These are phyloP conservation scores for Penicillium sp. DNA, from an alignment of 2,329 filamentous ascomycete genomes.

Conservation along the genomic window DNA sequence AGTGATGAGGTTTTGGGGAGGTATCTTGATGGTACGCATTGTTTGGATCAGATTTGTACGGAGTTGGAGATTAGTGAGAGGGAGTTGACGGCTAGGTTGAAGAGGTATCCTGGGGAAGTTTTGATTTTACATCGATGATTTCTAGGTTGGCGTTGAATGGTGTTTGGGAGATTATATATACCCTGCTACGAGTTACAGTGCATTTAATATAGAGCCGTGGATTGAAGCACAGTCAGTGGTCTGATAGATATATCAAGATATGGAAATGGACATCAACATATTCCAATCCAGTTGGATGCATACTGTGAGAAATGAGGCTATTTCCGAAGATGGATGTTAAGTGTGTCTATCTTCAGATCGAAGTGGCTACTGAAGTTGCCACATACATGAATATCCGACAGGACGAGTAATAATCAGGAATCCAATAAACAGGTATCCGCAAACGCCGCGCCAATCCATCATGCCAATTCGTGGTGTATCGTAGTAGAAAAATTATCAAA, in stretches of 20 bases:
- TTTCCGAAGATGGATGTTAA: neutral
- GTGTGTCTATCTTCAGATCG: neutral
- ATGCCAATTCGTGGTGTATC: slow-evolving; percentile 21
- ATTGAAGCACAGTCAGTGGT: neutral
- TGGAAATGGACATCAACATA: neutral
- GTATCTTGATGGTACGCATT: slow-evolving; percentile 52
- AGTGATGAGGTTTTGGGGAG: slow-evolving; percentile 37
- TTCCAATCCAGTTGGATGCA: neutral
- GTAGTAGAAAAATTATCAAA: slow-evolving; percentile 4
- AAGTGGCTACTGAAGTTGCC: neutral
- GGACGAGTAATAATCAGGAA: neutral
- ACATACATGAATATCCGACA: neutral
- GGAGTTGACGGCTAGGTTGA: slow-evolving; percentile 46
- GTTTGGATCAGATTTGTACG: slow-evolving; percentile 54
- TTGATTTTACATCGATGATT: slow-evolving; percentile 49
- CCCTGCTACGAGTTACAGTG: neutral
- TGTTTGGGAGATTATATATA: slow-evolving; percentile 1
- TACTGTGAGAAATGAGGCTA: neutral
- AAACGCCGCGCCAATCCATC: slow-evolving; percentile 22
- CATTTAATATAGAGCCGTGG: neutral
- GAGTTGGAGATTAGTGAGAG: slow-evolving; percentile 51
- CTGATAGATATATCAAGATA: neutral
- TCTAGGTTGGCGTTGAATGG: neutral
- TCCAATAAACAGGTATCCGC: slow-evolving; percentile 9
- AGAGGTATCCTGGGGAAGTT: slow-evolving; percentile 46